phyloP scores from a whole-genome alignment of 495 filamentous ascomycete species.

The Symbiotaphrina buchneri region DNA sequence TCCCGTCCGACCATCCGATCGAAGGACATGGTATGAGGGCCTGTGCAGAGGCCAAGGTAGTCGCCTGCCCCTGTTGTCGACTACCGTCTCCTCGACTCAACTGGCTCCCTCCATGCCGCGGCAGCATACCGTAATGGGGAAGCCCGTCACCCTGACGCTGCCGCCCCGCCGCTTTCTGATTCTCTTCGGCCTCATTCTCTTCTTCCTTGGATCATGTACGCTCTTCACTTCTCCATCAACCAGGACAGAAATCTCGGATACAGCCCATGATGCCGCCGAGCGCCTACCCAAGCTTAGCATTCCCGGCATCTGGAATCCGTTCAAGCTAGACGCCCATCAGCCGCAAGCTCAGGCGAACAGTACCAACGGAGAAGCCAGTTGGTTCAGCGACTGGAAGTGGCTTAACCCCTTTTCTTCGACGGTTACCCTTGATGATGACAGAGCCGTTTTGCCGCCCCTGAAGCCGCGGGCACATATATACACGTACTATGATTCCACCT shows the following conservation, averaged over 20 bases:
- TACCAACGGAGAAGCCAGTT: slow-evolving; percentile 53
- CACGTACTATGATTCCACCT: slow-evolving; percentile 64
- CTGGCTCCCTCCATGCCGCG: slow-evolving; percentile 22
- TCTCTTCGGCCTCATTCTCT: slow-evolving; percentile 5
- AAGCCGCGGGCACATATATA: slow-evolving; percentile 55
- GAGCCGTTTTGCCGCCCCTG: slow-evolving; percentile 73
- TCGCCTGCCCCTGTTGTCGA: too few species aligned
- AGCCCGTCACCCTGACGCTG: slow-evolving; percentile 8
- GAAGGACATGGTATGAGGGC: too few species aligned
- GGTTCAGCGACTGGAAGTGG: slow-evolving; percentile 83
- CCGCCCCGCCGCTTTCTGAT: slow-evolving; percentile 12
- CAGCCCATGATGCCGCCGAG: slow-evolving; percentile 12
- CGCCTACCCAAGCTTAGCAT: slow-evolving; percentile 14
- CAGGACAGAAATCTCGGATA: slow-evolving; percentile 13
- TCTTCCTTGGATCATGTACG: too few species aligned
- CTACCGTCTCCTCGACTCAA: too few species aligned
- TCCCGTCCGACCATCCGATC: too few species aligned
- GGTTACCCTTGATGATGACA: slow-evolving; percentile 65
- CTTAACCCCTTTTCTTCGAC: slow-evolving; percentile 70
- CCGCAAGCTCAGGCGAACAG: slow-evolving; percentile 55
- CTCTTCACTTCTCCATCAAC: slow-evolving; percentile 14
- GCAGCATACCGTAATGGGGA: too few species aligned
- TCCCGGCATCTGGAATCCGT: slow-evolving; percentile 15
- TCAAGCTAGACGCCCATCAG: slow-evolving; percentile 48
- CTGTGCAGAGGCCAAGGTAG: too few species aligned